Evolutionary conservation across 306 rosid species (phyloP).

Genomic region (Purshia tridentata): DNA sequence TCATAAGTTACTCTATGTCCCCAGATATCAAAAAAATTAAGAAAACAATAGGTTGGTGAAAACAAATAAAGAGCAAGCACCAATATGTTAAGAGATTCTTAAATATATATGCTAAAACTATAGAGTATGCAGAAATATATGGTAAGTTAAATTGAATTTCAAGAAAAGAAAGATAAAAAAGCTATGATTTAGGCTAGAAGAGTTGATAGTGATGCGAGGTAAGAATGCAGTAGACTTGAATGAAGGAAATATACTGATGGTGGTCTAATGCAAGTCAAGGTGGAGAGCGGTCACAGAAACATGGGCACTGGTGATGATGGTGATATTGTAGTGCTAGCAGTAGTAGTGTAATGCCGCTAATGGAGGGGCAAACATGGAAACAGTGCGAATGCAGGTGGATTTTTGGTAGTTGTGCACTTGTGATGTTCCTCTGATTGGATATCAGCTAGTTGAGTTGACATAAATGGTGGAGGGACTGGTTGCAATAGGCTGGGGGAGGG

Average conservation of each 20-base stretch:
- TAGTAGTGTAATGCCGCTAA: background rate
- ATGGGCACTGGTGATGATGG: background rate
- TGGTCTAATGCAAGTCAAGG: background rate
- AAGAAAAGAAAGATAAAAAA: background rate
- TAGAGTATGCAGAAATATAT: background rate
- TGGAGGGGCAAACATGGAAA: background rate
- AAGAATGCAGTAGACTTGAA: background rate
- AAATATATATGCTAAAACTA: background rate
- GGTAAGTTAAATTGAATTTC: background rate
- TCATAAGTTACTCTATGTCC: conserved; percentile 17
- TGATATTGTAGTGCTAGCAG: background rate
- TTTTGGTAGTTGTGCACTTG: background rate
- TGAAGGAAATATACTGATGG: background rate
- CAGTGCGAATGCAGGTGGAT: background rate
- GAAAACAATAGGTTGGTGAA: conserved; percentile 20
- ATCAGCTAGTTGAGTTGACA: background rate
- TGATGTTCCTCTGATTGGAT: background rate
- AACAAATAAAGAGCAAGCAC: background rate
- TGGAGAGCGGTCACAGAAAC: background rate
- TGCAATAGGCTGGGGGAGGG: background rate
- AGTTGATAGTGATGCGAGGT: background rate
- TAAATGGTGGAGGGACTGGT: background rate
- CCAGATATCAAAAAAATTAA: conserved; percentile 19
- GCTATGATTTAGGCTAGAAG: background rate
- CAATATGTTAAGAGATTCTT: background rate